Evolutionary conservation across 1,284 basidiomycete genomes (phyloP), one percentile per base, ranked within the genome.

Genomic region (Fomitiporia mediterranea): DNA sequence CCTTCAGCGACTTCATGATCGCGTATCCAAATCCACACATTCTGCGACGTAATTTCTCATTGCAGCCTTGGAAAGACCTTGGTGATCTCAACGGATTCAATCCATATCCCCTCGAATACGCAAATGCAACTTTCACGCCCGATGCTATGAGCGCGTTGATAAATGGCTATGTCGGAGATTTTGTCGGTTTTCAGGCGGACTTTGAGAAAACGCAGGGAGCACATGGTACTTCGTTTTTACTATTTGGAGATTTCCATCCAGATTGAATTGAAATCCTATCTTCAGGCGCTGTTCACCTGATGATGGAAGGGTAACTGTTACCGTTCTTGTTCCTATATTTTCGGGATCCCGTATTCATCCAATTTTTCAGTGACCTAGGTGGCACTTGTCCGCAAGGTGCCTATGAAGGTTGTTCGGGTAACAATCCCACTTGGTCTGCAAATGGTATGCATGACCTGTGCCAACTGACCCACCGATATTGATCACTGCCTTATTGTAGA

Each of bases 11-110:
- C 49, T 63, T 71, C 53, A 58, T 60, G 8, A 57, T 70, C 19
- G 61, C 67, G 0, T 74, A 73, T 54, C 72, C 72, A 15, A 61
- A 63, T 21, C 65, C 67, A 32, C 72, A 74, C 60, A 63, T 61
- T 38, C 49, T 72, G 17, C 69, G 71, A 23, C 67, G 72, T 23
- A 71, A 70, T 59, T 74, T 69, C 62, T 70, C 69, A 2, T 64
- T 69, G 8, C 66, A 67, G 55, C 69, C 70, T 19, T 70, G 47
- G 47, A 13, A 27, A 8, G 25, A 35, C 47, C 27, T 49, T n/a
- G 47, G 47, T 2, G 30, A 49, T 37, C 47, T 63, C 58, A 30
- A 64, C 28, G 43, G 51, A 2, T 61, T 68, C 58, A 61, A 68
- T 52, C 56, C 64, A 25, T 57, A 66, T 28, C 65, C 63, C 3